Evolutionary conservation across 306 rosid species (phyloP).

Genomic region (Inga laurina): DNA sequence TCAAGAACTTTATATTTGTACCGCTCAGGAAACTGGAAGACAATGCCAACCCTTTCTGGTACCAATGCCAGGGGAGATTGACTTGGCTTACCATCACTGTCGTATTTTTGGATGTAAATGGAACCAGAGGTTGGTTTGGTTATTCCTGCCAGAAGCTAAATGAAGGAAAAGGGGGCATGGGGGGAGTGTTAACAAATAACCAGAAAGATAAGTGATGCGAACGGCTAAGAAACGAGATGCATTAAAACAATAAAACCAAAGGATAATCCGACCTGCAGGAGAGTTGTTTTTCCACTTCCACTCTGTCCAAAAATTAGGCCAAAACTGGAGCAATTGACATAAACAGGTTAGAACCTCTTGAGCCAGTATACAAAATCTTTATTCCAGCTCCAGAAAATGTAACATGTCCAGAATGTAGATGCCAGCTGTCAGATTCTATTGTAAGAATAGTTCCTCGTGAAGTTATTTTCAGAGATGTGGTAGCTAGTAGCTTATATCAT

Average conservation of each 20-base stretch:
- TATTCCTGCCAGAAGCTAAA: conserved; percentile 88
- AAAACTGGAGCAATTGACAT: conserved; percentile 58
- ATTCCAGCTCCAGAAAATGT: not conserved
- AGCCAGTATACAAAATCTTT: conserved; percentile 13
- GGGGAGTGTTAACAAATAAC: not conserved
- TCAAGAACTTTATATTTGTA: conserved; percentile 34
- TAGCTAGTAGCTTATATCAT: conserved; percentile 12
- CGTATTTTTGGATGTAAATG: conserved; percentile 67
- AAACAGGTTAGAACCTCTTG: conserved; percentile 27
- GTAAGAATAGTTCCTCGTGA: not conserved
- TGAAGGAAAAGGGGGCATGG: conserved; percentile 3
- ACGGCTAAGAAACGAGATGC: conserved; percentile 11
- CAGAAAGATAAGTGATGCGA: conserved; percentile 10
- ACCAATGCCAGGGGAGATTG: conserved; percentile 59
- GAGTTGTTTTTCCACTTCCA: conserved; percentile 95
- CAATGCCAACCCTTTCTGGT: conserved; percentile 88
- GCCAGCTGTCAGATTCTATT: not conserved
- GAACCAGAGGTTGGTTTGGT: conserved; percentile 88
- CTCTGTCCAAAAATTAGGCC: conserved; percentile 88
- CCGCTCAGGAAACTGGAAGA: conserved; percentile 98
- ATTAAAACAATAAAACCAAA: not conserved
- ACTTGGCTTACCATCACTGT: conserved; percentile 63
- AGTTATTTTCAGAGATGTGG: not conserved
- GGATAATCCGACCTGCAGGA: conserved; percentile 61
- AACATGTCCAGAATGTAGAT: not conserved